phyloP scores from a whole-genome alignment of 768 basidiomycete species.

The Podaxis rugospora region DNA sequence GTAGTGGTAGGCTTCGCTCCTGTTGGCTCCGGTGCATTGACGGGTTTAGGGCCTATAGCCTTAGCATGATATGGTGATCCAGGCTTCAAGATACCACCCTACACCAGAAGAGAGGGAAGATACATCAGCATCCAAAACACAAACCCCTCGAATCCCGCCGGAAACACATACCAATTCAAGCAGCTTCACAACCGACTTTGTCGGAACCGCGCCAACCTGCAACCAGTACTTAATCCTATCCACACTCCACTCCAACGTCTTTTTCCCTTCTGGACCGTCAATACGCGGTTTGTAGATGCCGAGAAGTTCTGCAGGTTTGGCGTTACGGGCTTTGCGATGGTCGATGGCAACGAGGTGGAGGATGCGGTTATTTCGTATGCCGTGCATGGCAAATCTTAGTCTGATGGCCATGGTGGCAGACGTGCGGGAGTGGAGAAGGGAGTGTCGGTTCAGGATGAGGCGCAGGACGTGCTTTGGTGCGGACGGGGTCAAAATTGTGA shows the following conservation, averaged over 20 bases:
- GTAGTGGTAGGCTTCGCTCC: slow-evolving; percentile 11
- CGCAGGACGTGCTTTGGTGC: neutral
- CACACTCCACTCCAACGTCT: slow-evolving; percentile 86
- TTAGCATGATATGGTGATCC: slow-evolving; percentile 52
- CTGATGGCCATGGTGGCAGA: slow-evolving; percentile 67
- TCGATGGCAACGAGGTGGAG: slow-evolving; percentile 87
- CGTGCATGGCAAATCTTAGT: slow-evolving; percentile 82
- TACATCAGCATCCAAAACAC: slow-evolving; percentile 4
- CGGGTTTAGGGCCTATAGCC: slow-evolving; percentile 12
- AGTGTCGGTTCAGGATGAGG: neutral
- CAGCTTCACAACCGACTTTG: slow-evolving; percentile 69
- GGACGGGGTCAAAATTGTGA: slow-evolving; percentile 11
- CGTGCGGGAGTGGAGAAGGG: neutral
- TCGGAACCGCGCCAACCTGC: slow-evolving; percentile 77
- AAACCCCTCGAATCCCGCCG: neutral
- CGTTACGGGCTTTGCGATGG: slow-evolving; percentile 67
- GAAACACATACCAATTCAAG: slow-evolving; percentile 65
- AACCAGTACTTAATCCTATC: slow-evolving; percentile 91
- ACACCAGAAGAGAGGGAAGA: neutral
- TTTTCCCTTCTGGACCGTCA: slow-evolving; percentile 45
- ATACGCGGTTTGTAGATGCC: slow-evolving; percentile 80
- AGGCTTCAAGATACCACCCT: slow-evolving; percentile 63
- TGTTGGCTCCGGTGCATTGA: slow-evolving; percentile 10
- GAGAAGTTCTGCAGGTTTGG: slow-evolving; percentile 81
- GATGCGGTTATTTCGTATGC: slow-evolving; percentile 65